phyloP scores from a whole-genome alignment of 2,329 filamentous ascomycete genomes.

The Nemania bipapillata region DNA sequence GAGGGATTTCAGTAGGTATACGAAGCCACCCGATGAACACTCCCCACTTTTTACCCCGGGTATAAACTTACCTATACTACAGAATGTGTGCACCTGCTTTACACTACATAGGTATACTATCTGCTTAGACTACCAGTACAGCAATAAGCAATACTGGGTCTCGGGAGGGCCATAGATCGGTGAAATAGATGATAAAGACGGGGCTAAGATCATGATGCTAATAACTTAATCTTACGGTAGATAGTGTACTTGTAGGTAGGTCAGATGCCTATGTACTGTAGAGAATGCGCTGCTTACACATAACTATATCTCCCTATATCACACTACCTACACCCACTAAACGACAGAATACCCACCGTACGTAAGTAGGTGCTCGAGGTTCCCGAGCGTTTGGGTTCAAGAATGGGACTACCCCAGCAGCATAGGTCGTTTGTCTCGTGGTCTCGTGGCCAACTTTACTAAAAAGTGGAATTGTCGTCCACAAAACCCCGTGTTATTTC shows the following conservation, averaged over 20 bases:
- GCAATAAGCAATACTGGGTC: not conserved
- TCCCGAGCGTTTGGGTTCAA: conserved; percentile 32
- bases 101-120: too few species aligned
- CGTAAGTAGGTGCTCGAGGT: not conserved
- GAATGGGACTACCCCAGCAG: conserved; percentile 15
- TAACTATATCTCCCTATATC: too few species aligned
- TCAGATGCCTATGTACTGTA: not conserved
- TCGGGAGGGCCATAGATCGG: not conserved
- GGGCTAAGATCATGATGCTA: not conserved
- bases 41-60: conserved; percentile 28
- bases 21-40: not conserved
- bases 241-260: not conserved
- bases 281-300: not conserved
- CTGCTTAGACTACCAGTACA: not conserved
- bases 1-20: not conserved
- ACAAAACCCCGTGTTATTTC: conserved; percentile 6
- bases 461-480: conserved; percentile 21
- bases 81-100: too few species aligned
- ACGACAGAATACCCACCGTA: not conserved
- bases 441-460: conserved; percentile 22
- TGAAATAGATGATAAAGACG: conserved; percentile 1
- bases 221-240: conserved; percentile 11
- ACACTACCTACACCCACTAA: too few species aligned
- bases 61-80: not conserved
- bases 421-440: conserved; percentile 16